phyloP scores from a whole-genome alignment of 1,284 basidiomycete genomes.

The Apiotrichum akiyoshidainum region DNA sequence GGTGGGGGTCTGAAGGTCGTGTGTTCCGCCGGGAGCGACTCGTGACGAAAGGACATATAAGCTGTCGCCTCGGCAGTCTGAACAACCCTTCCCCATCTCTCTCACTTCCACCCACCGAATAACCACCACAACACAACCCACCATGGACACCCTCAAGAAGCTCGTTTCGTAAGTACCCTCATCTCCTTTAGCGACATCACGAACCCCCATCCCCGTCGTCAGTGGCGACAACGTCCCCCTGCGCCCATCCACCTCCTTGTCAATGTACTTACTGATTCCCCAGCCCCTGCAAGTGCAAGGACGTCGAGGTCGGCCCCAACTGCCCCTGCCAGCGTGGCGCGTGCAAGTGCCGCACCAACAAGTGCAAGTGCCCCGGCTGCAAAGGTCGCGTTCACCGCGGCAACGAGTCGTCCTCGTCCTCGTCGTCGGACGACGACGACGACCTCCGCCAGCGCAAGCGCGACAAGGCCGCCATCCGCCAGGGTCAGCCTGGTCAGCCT shows the following conservation, averaged over 20 bases:
- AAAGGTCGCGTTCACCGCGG: conserved; percentile 10
- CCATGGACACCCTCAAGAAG: conserved; percentile 23
- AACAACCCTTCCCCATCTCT: neutral
- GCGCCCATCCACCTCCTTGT: neutral
- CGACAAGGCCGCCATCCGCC: conserved; percentile 7
- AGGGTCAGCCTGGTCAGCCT: too few species aligned
- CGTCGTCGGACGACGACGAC: conserved; percentile 12
- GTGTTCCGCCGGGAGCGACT: too few species aligned
- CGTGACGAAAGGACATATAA: too few species aligned
- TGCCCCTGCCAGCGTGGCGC: conserved; percentile 15
- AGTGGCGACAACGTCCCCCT: neutral
- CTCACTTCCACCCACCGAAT: neutral
- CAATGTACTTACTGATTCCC: neutral
- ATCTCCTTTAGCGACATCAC: too few species aligned
- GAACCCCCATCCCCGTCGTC: neutral
- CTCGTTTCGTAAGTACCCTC: conserved; percentile 11
- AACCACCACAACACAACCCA: conserved; percentile 2
- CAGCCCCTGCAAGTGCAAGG: conserved; percentile 23
- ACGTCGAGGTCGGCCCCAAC: conserved; percentile 1
- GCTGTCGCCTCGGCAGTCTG: too few species aligned
- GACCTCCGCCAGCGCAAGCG: conserved; percentile 11
- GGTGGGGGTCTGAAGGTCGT: too few species aligned
- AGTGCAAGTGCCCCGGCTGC: conserved; percentile 26
- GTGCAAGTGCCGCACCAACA: conserved; percentile 19
- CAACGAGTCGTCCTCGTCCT: conserved; percentile 9